Base-by-base conservation (phyloP, 2,329 filamentous ascomycete species). In the Aspergillus unguis region DNA sequence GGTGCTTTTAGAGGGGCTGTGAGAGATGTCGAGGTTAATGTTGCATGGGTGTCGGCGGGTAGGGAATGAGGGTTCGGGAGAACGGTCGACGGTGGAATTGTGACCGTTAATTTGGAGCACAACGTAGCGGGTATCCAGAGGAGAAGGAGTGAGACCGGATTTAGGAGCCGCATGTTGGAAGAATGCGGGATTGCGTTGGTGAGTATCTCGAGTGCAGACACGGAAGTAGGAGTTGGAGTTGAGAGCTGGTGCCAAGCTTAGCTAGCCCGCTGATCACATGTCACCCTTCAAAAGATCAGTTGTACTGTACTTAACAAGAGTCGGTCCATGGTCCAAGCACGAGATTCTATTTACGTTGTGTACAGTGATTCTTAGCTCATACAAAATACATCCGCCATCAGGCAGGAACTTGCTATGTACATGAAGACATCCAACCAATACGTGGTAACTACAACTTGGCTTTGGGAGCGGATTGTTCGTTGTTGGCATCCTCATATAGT, bases 401-500 rank as follows among this genome's bases (percentile, higher is more conserved):
- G 44, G 44, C 26, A 33, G 41, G 37, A 44, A 40, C 36, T 42
- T 11, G 48, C 48, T 50, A 50, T 50, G 33, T 44, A 50, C 48
- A 50, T 3, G 36, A 36, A 43, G 25, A 9, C 17, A 10, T 11
- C 29, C n/a, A 37, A 7, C 32, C 29, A 28, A 11, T 10, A 25
- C 7, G 2, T 11, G 7, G 8, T 29, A 35, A 41, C 29, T 70
- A 75, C 46, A 75, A 63, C 63, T 72, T 76, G 29, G 74, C 71
- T 47, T 65, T 72, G 11, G 70, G 66, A 40, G 66, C 61, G n/a
- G 63, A 67, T 43, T 70, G 55, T 49, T 68, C 68, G 28, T 68
- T 71, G n/a, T 68, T 57, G 10, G 77, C 77, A 65, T 85, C 80
- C 29, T 77, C 78, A 61, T 87, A 87, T 62, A 85, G 75, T 56